Percentiles rank a stretch among this genome's conserved stretches.
phyloP scores from a whole-genome alignment of 2,329 filamentous ascomycete genomes.

The Clonostachys chloroleuca region DNA sequence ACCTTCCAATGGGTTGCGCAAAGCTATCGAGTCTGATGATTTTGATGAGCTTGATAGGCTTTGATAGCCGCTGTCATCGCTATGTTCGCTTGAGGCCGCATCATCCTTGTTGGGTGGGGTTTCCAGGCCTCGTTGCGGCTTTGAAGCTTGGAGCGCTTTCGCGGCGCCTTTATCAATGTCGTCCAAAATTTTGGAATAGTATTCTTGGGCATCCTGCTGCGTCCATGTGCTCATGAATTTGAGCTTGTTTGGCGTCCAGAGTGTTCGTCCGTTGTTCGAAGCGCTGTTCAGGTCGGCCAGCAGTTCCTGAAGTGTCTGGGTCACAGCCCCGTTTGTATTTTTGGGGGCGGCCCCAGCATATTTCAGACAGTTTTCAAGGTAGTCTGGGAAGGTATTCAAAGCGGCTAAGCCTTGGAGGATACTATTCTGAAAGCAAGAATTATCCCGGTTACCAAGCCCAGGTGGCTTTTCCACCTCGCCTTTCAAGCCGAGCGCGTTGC shows the following conservation, averaged over 20 bases:
- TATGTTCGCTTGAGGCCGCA: slow-evolving; percentile 38
- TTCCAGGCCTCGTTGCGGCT: slow-evolving; percentile 30
- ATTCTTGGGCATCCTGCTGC: slow-evolving; percentile 97
- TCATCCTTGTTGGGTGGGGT: slow-evolving; percentile 32
- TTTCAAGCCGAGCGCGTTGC: slow-evolving; percentile 31
- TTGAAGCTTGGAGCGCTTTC: slow-evolving; percentile 30
- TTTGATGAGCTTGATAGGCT: slow-evolving; percentile 34
- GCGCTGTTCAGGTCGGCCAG: slow-evolving; percentile 67
- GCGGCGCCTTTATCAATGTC: slow-evolving; percentile 75
- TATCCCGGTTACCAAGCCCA: slow-evolving; percentile 87
- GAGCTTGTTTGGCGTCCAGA: slow-evolving; percentile 78
- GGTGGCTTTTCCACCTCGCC: slow-evolving; percentile 40
- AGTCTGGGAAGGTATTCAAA: slow-evolving; percentile 63
- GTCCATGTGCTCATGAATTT: slow-evolving; percentile 95
- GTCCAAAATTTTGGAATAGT: slow-evolving; percentile 85
- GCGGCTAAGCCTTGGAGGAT: slow-evolving; percentile 82
- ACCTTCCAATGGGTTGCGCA: slow-evolving; percentile 80
- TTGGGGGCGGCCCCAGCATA: slow-evolving; percentile 14
- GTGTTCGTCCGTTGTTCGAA: slow-evolving; percentile 65
- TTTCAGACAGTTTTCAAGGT: slow-evolving; percentile 47
- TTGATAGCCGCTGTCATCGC: slow-evolving; percentile 54
- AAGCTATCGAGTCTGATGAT: slow-evolving; percentile 25
- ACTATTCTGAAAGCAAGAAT: slow-evolving; percentile 97
- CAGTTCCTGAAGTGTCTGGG: slow-evolving; percentile 55
- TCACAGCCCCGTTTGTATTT: slow-evolving; percentile 23